A percentile compares a stretch with the other conserved stretches of the same genome.
Evolutionary conservation across 2,329 filamentous ascomycete genomes (phyloP).

Genomic region (Neonectria ditissima): DNA sequence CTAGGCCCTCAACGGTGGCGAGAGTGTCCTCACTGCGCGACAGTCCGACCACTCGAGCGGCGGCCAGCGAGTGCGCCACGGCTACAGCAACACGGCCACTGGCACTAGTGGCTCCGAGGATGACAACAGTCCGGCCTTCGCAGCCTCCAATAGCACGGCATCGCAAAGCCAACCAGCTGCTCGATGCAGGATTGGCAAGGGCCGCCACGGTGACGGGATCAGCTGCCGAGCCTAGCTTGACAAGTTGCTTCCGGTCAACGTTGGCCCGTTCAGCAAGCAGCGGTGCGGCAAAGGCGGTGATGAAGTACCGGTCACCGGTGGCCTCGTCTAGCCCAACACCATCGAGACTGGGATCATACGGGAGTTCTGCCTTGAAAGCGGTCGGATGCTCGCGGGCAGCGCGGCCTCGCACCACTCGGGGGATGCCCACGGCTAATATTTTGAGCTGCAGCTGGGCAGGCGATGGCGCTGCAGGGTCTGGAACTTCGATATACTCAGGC

Average conservation of each 20-base stretch:
- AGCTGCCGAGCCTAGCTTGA: slow-evolving; percentile 14
- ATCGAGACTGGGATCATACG: slow-evolving; percentile 27
- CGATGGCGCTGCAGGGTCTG: slow-evolving; percentile 12
- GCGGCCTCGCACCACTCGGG: slow-evolving; percentile 11
- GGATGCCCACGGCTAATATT: slow-evolving; percentile 13
- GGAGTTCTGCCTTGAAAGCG: slow-evolving; percentile 8
- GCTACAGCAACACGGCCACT: slow-evolving; percentile 20
- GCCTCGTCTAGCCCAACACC: slow-evolving; percentile 24
- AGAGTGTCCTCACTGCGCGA: slow-evolving; percentile 18
- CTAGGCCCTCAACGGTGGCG: slow-evolving; percentile 13
- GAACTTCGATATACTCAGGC: slow-evolving; percentile 7
- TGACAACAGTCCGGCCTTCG: slow-evolving; percentile 20
- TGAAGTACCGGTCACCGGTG: slow-evolving; percentile 26
- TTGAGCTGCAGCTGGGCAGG: slow-evolving; percentile 15
- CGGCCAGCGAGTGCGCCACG: slow-evolving; percentile 20
- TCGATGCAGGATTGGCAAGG: slow-evolving; percentile 19
- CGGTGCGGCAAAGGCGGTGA: slow-evolving; percentile 9
- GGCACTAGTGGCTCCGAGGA: slow-evolving; percentile 28
- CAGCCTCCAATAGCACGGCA: slow-evolving; percentile 14
- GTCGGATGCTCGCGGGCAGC: slow-evolving; percentile 15
- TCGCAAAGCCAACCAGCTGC: slow-evolving; percentile 27
- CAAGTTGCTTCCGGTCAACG: slow-evolving; percentile 12
- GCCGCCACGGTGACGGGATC: slow-evolving; percentile 25
- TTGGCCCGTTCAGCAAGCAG: slow-evolving; percentile 25
- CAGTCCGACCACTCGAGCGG: slow-evolving; percentile 16